phyloP scores from a whole-genome alignment of 257 asterid species.

The Solanum medicagineum region DNA sequence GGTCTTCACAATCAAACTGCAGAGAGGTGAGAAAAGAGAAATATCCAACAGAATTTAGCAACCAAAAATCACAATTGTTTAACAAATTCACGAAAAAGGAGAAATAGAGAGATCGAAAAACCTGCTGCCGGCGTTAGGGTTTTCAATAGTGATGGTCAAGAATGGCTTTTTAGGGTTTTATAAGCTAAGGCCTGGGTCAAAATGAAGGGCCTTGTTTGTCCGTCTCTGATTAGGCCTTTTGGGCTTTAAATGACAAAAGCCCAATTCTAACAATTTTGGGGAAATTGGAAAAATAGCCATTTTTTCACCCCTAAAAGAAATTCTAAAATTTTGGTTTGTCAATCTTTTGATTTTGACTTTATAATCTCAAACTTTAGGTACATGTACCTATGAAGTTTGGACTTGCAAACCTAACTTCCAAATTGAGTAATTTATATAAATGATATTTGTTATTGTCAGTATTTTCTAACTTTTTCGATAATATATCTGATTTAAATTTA shows the following conservation, averaged over 20 bases:
- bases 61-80: neutral
- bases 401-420: too few relatives aligned
- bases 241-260: neutral
- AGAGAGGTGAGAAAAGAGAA: neutral
- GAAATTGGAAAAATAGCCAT: neutral
- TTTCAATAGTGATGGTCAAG: neutral
- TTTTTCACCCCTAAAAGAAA: neutral
- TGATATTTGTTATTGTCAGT: too few relatives aligned
- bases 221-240: neutral
- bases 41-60: neutral
- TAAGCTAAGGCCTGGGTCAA: neutral
- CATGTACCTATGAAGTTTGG: too few relatives aligned
- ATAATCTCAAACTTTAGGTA: neutral
- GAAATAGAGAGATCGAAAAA: neutral
- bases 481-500: too few relatives aligned
- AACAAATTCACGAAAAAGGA: neutral
- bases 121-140: neutral
- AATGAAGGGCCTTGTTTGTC: neutral
- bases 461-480: too few relatives aligned
- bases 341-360: neutral
- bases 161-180: neutral
- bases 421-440: too few relatives aligned
- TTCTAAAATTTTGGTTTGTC: neutral
- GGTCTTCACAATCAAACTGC: neutral
- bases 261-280: neutral